These are phyloP conservation scores for Hymenoscyphus linearis DNA, from an alignment of 2,329 filamentous ascomycete genomes.

Conservation along the genomic window DNA sequence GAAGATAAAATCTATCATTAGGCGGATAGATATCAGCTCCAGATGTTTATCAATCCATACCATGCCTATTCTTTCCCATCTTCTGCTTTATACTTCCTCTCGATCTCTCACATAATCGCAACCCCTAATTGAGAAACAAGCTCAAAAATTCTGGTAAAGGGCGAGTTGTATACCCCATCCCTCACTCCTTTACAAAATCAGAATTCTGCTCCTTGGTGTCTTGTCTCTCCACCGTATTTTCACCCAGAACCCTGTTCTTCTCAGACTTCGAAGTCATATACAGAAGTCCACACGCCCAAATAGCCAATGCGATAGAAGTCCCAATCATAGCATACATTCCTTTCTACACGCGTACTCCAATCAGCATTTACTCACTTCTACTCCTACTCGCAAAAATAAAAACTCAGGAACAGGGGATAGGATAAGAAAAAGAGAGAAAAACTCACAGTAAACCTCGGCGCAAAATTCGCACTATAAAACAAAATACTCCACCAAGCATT, in stretches of 20 bases:
- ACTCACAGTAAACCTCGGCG: constrained; percentile 42
- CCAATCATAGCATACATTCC: constrained; percentile 75
- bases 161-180: neutral
- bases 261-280: constrained; percentile 40
- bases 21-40: too few species aligned
- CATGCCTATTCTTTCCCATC: too few species aligned
- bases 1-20: too few species aligned
- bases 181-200: neutral
- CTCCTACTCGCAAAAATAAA: too few species aligned
- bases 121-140: too few species aligned
- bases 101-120: too few species aligned
- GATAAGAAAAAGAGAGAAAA: constrained; percentile 24
- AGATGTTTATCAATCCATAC: too few species aligned
- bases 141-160: too few species aligned
- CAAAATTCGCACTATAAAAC: constrained; percentile 63
- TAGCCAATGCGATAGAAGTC: constrained; percentile 49
- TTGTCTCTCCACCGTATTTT: neutral
- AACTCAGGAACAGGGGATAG: too few species aligned
- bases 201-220: neutral
- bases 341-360: constrained; percentile 34
- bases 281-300: constrained; percentile 53
- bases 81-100: too few species aligned
- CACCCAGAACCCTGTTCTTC: constrained; percentile 22
- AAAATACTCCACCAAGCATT: constrained; percentile 71
- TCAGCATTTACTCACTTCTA: too few species aligned